These are phyloP conservation scores for Diaporthe citri DNA, from an alignment of 2,329 filamentous ascomycete species.

Conservation along the genomic window DNA sequence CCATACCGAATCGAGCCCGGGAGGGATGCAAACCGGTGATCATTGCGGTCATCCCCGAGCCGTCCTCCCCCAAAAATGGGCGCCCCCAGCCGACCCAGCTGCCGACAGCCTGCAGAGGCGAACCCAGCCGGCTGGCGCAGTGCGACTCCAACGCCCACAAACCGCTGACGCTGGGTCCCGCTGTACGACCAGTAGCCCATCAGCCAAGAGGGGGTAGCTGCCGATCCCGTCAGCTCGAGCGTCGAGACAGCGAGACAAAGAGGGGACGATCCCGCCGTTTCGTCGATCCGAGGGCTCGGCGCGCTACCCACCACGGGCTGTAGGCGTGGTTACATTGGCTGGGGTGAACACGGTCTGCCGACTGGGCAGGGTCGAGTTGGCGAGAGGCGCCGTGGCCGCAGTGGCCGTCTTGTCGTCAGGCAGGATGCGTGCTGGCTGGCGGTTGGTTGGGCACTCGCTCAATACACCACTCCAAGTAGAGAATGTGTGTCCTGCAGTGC, in stretches of 20 bases:
- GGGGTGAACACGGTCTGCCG: background rate
- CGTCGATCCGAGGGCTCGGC: constrained; percentile 27
- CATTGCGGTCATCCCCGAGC: constrained; percentile 23
- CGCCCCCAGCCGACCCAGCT: background rate
- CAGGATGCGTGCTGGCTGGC: background rate
- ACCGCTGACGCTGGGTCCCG: constrained; percentile 3
- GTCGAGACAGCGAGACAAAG: background rate
- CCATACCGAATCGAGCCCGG: background rate
- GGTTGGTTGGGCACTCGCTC: background rate
- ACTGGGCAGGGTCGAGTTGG: background rate
- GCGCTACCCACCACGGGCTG: background rate
- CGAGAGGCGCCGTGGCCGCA: background rate
- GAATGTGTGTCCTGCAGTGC: background rate
- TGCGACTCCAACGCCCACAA: background rate
- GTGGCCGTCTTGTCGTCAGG: background rate
- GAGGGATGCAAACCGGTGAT: constrained; percentile 9
- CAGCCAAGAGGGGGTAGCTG: background rate
- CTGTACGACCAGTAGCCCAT: background rate
- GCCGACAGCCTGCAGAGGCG: background rate
- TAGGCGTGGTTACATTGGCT: background rate
- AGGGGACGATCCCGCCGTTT: constrained; percentile 6
- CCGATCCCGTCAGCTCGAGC: constrained; percentile 3
- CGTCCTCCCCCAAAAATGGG: background rate
- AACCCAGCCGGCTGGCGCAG: constrained; percentile 14
- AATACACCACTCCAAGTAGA: background rate